Conservation (phyloP, 2,329 filamentous ascomycete species). For the Diaporthe destruens region DNA sequence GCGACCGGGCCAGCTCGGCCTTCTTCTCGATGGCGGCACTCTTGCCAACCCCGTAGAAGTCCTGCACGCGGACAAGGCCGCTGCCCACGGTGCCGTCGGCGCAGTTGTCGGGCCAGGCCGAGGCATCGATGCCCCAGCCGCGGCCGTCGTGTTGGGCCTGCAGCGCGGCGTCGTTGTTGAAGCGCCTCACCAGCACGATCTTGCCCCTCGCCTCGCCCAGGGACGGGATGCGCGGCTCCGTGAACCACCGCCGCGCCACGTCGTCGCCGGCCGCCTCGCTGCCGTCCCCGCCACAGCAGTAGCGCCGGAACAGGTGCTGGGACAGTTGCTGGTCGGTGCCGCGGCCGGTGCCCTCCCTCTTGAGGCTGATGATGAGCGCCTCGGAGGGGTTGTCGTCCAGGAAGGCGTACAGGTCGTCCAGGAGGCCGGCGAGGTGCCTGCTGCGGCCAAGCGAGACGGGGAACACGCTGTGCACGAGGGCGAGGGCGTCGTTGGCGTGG, state of each 20-base stretch:
- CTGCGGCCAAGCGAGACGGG: constrained; percentile 85
- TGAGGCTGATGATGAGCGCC: constrained; percentile 86
- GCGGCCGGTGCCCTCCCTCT: constrained; percentile 88
- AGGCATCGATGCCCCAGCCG: constrained; percentile 72
- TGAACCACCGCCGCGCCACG: constrained; percentile 76
- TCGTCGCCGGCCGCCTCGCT: too few relatives aligned
- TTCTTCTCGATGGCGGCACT: constrained; percentile 83
- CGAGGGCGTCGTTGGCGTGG: constrained; percentile 72
- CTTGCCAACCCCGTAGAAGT: constrained; percentile 91
- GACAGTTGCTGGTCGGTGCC: constrained; percentile 84
- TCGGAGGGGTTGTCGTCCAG: constrained; percentile 83
- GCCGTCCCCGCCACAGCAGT: constrained; percentile 68
- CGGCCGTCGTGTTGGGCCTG: constrained; percentile 62
- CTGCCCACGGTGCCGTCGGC: constrained; percentile 77
- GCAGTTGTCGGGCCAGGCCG: constrained; percentile 89
- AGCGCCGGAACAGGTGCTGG: constrained; percentile 79
- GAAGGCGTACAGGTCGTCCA: constrained; percentile 80
- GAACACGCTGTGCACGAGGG: constrained; percentile 91
- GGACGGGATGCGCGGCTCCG: constrained; percentile 79
- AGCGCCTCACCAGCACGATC: constrained; percentile 87
- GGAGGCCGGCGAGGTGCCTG: constrained; percentile 82
- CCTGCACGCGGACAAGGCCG: constrained; percentile 86
- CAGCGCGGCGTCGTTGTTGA: constrained; percentile 72
- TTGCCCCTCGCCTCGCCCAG: constrained; percentile 85
- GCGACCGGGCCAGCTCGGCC: constrained; percentile 78